These are phyloP conservation scores for Cladophialophora immunda DNA, from an alignment of 2,329 filamentous ascomycete species.

Conservation along the genomic window DNA sequence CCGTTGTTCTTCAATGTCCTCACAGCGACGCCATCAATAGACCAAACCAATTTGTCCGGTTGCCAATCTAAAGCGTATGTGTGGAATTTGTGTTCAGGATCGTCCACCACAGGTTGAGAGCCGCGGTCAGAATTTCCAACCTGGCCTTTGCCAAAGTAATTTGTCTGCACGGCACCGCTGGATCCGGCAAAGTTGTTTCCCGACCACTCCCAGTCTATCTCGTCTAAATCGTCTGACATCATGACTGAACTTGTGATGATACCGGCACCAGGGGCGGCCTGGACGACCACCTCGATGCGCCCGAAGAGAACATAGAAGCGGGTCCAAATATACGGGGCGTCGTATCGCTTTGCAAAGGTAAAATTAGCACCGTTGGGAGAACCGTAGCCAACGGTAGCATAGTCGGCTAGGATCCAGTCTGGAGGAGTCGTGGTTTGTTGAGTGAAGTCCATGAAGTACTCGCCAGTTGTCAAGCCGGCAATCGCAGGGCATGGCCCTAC, in stretches of 20 bases:
- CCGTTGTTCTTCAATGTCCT: slow-evolving; percentile 77
- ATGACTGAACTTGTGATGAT: slow-evolving; percentile 96
- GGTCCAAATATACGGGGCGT: slow-evolving; percentile 58
- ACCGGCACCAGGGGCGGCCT: slow-evolving; percentile 70
- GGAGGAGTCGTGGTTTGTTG: slow-evolving; percentile 67
- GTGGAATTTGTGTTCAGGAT: slow-evolving; percentile 82
- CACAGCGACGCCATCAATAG: slow-evolving; percentile 79
- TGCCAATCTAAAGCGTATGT: slow-evolving; percentile 94
- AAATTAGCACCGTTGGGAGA: slow-evolving; percentile 62
- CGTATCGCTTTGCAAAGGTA: slow-evolving; percentile 55
- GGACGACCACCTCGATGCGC: slow-evolving; percentile 57
- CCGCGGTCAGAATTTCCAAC: slow-evolving; percentile 82
- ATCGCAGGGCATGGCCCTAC: slow-evolving; percentile 69
- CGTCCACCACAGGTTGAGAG: slow-evolving; percentile 73
- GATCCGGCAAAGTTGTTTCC: slow-evolving; percentile 77
- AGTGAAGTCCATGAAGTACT: slow-evolving; percentile 83
- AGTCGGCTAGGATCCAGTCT: slow-evolving; percentile 74
- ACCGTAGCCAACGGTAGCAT: slow-evolving; percentile 75
- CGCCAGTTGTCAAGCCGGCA: slow-evolving; percentile 76
- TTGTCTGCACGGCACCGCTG: slow-evolving; percentile 77
- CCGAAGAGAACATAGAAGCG: slow-evolving; percentile 65
- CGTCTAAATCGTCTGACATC: slow-evolving; percentile 93
- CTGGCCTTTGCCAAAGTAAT: slow-evolving; percentile 96
- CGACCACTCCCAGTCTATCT: slow-evolving; percentile 96
- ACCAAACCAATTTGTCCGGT: slow-evolving; percentile 84